Base-by-base conservation (phyloP, 257 asterid genomes). In the Cynanchum wilfordii region DNA sequence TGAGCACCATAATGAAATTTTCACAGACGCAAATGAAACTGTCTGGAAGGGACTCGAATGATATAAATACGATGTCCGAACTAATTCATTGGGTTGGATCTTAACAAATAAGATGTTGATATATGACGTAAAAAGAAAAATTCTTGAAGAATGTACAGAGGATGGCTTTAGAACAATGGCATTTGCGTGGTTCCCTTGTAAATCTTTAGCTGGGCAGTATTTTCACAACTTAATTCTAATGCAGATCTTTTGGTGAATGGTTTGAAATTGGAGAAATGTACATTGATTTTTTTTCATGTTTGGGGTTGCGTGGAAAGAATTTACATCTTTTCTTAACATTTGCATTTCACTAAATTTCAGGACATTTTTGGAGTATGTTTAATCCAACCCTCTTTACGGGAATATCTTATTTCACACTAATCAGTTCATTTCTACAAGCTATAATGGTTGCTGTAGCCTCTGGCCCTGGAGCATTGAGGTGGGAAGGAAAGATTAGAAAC, bases 1-100 rank as follows among this genome's bases (percentile, higher is more conserved):
- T 40, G 96, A 83, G 77, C 97, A 90, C 70, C 98, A 93, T 76
- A 89, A 88, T 69, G 86, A 92, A 2, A 80, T 89, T 62, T 93
- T 90, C 87, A 88, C 96, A 0, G 96, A 93, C 76, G 97, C 97
- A 69, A 86, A 88, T 20, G 96, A 85, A 77, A 89, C 97, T 71
- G 86, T 89, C 68, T 90, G 98, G 98, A 76, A 86, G 76, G 89
- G 83, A 79, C 73, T 1, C 33, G 78, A 52, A 60, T 60, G 36
- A 17, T 44, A 49, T 4, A 22, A 67, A 55, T 29, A 64, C 76
- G 69, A 70, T 58, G 36, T 36, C 74, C 64, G 68, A 83, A 80
- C 82, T 70, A 66, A 82, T 79, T 79, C 76, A 79, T 82, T 80
- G 71, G 29, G 79, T 67, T 63, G 70, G 69, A 25, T 22, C 20